Conservation (phyloP, 345 rosid species). For the Salix arbutifolia region DNA sequence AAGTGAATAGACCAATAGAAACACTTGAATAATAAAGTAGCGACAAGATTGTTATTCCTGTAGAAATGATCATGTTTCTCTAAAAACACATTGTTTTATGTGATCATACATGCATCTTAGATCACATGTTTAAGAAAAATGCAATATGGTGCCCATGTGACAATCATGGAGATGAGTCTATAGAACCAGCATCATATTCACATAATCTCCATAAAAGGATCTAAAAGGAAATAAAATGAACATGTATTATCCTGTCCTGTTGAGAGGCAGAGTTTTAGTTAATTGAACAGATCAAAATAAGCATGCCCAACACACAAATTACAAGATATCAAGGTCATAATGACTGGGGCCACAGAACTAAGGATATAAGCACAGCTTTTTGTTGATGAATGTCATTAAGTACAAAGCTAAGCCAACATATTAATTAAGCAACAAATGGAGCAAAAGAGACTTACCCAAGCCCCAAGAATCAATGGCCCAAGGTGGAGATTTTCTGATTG, state of each 20-base stretch:
- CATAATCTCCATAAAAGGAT: not conserved
- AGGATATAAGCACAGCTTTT: not conserved
- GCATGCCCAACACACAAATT: not conserved
- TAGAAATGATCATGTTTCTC: slow-evolving; percentile 2
- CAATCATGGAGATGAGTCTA: not conserved
- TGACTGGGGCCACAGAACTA: not conserved
- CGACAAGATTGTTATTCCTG: not conserved
- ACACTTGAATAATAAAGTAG: not conserved
- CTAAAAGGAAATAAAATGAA: not conserved
- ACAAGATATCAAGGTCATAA: not conserved
- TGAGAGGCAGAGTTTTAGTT: not conserved
- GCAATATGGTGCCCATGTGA: not conserved
- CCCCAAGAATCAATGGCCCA: slow-evolving; percentile 99
- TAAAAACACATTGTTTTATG: not conserved
- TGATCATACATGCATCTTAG: not conserved
- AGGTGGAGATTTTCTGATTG: slow-evolving; percentile 89
- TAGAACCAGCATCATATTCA: not conserved
- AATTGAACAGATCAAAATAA: not conserved
- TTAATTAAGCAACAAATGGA: not conserved
- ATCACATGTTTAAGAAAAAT: not conserved
- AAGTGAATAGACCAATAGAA: not conserved
- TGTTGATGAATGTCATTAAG: not conserved
- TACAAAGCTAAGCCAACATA: not conserved
- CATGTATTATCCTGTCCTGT: not conserved
- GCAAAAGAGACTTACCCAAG: slow-evolving; percentile 54